Conservation (phyloP, 225 moss, liverwort and hornwort genomes). For the Straminergon stramineum region DNA sequence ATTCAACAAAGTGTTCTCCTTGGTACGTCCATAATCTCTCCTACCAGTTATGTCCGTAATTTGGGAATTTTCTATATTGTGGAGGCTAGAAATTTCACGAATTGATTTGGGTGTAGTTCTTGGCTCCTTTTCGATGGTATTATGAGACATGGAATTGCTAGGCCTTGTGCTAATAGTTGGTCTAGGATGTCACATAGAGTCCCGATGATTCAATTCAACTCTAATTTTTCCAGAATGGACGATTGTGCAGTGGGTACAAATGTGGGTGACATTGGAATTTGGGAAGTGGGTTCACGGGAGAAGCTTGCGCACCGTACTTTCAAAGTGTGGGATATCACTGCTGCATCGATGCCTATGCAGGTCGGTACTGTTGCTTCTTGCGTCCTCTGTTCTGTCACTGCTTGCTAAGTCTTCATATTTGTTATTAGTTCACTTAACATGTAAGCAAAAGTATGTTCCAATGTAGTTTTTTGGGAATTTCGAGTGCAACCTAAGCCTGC, state of each 20-base stretch:
- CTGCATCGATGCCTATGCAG: slow-evolving; percentile 96
- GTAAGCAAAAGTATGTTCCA: neutral
- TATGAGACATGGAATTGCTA: neutral
- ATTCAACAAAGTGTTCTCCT: slow-evolving; percentile 81
- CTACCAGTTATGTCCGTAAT: neutral
- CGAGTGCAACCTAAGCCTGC: neutral
- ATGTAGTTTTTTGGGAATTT: neutral
- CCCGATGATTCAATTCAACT: neutral
- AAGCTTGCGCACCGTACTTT: slow-evolving; percentile 80
- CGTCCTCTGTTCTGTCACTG: neutral
- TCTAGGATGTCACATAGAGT: neutral
- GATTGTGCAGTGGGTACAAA: slow-evolving; percentile 83
- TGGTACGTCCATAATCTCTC: slow-evolving; percentile 28
- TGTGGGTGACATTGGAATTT: slow-evolving; percentile 95
- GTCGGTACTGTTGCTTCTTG: slow-evolving; percentile 11
- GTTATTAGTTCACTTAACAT: neutral
- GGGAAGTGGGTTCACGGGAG: slow-evolving; percentile 93
- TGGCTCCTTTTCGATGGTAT: neutral
- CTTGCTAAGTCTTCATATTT: neutral
- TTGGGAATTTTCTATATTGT: neutral
- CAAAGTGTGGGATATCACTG: slow-evolving; percentile 96
- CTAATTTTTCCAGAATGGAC: neutral
- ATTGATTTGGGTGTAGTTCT: neutral
- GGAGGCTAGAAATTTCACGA: neutral
- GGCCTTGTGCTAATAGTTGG: neutral